Evolutionary conservation across 352 stramenopile genomes (phyloP), one percentile per base, ranked within the genome.

Genomic region (Peronosclerospora sorghi): DNA sequence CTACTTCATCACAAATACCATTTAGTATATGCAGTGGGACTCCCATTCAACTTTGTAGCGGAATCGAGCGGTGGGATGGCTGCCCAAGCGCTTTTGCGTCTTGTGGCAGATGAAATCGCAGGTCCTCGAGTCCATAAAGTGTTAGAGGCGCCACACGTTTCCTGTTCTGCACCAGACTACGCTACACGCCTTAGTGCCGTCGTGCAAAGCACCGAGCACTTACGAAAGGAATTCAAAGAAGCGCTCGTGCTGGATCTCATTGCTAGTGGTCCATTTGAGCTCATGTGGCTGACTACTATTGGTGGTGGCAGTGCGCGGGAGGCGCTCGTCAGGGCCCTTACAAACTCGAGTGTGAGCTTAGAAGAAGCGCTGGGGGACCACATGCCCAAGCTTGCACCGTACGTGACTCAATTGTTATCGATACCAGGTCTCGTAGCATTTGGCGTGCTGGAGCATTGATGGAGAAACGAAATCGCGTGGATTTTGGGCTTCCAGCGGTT

Each of bases 401-500:
- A 73, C 13, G 46, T 36, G 5, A 38, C 44, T 6, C 54, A 73
- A 4, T 8, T 95, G 7, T 59, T 95, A 4, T 68, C 70, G 0
- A 39, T 95, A 8, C 54, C 84, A 32, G 81, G 86, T 1, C 58
- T 91, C 1, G 41, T 95, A 9, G 77, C 76, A 13, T 81, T 85
- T 45, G 75, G 71, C 8, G 50, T 94, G 0, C 51, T 96, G 5
- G 57, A 86, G 19, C 77, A 89, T 17, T 90, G 80, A 24, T 96
- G 14, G 44, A 93, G 35, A 93, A 94, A 55, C 73, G 83, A 2
- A 73, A 88, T 43, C 64, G 83, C 13, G 83, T 95, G 0, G 51
- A 86, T 29, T 96, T 78, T 55, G 86, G 84, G 0, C 54, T 94
- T 32, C 56, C 66, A 12, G 30, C 56, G 5, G 37, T 41, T 26